Percentiles rank a stretch among this genome's conserved stretches.
phyloP scores from a whole-genome alignment of 148 eudicot genomes.

The Cornus suecica region DNA sequence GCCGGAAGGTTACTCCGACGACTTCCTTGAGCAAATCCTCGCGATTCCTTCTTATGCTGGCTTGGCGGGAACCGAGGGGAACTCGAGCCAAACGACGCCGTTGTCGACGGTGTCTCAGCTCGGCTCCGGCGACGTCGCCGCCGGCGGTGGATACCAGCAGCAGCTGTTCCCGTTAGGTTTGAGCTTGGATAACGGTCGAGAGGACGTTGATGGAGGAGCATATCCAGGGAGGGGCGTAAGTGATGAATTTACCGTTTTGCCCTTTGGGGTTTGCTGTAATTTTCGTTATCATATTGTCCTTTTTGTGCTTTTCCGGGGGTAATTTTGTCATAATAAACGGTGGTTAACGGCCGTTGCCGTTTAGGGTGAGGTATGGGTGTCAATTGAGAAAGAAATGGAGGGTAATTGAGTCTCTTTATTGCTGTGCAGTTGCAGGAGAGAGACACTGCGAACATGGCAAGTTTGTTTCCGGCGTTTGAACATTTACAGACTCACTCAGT shows the following conservation, averaged over 20 bases:
- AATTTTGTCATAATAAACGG: not conserved
- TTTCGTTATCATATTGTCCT: not conserved
- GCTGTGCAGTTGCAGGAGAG: conserved; percentile 35
- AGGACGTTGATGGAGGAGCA: conserved; percentile 20
- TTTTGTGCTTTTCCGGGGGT: not conserved
- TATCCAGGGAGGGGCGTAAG: conserved; percentile 25
- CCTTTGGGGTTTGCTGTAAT: not conserved
- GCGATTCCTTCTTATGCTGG: conserved; percentile 32
- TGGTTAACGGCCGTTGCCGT: not conserved
- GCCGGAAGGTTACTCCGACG: conserved; percentile 40
- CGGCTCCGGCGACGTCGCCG: conserved; percentile 8
- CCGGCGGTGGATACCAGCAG: conserved; percentile 14
- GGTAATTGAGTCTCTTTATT: not conserved
- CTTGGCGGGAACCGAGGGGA: conserved; percentile 17
- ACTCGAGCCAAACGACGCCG: conserved; percentile 18
- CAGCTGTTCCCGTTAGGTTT: conserved; percentile 38
- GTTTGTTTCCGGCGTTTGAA: conserved; percentile 41
- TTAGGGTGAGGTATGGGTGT: not conserved
- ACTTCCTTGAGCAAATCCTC: conserved; percentile 52
- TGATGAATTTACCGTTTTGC: conserved; percentile 7
- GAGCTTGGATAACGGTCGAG: conserved; percentile 40
- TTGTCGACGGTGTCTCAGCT: conserved; percentile 14
- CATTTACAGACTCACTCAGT: conserved; percentile 44
- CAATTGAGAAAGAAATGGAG: not conserved
- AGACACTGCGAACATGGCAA: conserved; percentile 32